Conservation (phyloP, 1,139 yeast genomes). For the Geotrichum candidum region DNA sequence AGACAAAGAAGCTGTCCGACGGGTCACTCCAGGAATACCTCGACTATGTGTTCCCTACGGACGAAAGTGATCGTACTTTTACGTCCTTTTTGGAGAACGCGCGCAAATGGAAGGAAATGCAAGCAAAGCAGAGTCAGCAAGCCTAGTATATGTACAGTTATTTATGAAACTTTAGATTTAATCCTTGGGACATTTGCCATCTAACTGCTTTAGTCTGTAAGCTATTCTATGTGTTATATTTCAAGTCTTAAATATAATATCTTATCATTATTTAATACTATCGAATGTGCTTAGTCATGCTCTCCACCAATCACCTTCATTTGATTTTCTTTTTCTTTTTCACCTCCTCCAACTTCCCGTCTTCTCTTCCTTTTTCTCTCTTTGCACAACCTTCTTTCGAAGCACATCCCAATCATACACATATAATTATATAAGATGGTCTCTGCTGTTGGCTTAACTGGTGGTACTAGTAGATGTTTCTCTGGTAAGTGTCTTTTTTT, state of each 20-base stretch:
- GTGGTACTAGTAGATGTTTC: constrained; percentile 47
- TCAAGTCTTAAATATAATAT: not conserved
- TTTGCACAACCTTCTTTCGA: not conserved
- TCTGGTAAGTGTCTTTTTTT: constrained; percentile 32
- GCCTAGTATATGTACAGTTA: not conserved
- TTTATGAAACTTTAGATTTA: not conserved
- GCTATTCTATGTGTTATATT: not conserved
- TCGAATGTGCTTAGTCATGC: not conserved
- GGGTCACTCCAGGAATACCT: constrained; percentile 52
- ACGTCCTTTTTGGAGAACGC: constrained; percentile 59
- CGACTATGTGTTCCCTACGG: constrained; percentile 60
- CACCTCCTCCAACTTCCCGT: not conserved
- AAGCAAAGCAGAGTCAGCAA: not conserved
- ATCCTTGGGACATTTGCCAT: too few species aligned
- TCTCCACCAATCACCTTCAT: not conserved
- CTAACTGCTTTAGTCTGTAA: too few species aligned
- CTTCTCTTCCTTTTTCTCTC: not conserved
- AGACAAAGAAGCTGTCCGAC: constrained; percentile 40
- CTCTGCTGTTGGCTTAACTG: constrained; percentile 39
- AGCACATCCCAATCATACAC: not conserved
- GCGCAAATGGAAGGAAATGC: constrained; percentile 46
- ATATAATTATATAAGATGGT: constrained; percentile 27
- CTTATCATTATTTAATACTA: not conserved
- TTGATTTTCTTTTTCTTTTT: not conserved
- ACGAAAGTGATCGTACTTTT: constrained; percentile 36